Conservation (phyloP, 257 asterid genomes). For the Gardenia jasminoides region DNA sequence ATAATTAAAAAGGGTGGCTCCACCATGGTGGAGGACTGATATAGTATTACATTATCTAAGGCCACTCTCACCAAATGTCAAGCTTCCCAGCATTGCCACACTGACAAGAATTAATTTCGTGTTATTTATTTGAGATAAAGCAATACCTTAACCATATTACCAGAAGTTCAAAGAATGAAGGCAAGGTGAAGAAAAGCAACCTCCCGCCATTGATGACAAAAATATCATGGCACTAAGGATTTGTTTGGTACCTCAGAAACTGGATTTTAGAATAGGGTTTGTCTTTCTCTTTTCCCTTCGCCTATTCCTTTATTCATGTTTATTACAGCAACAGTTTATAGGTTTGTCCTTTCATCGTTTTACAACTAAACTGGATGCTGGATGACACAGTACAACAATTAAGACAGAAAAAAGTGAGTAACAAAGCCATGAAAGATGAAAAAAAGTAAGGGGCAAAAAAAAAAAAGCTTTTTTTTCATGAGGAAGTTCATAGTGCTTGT, state of each 20-base stretch:
- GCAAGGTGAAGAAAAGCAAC: neutral
- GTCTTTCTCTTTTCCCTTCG: too few relatives aligned
- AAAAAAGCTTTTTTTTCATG: neutral
- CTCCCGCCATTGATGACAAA: neutral
- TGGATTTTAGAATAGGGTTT: neutral
- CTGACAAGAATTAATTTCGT: neutral
- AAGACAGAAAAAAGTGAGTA: neutral
- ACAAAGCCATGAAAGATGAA: neutral
- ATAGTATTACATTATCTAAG: too few relatives aligned
- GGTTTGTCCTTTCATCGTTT: too few relatives aligned
- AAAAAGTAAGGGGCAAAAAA: neutral
- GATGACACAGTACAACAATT: neutral
- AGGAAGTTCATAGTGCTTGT: neutral
- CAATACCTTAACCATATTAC: neutral
- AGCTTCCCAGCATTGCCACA: neutral
- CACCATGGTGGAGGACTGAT: too few relatives aligned
- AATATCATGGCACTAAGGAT: neutral
- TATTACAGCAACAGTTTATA: too few relatives aligned
- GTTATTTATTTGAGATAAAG: neutral
- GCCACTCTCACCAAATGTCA: neutral
- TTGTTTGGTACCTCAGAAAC: neutral
- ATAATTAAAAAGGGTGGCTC: conserved; percentile 13
- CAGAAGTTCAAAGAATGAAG: neutral
- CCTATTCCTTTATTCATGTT: too few relatives aligned
- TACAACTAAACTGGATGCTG: neutral